Percentiles rank a stretch among this genome's conserved stretches.
Evolutionary conservation across 805 yeast species (phyloP).

Genomic region (Saccharomycopsis fibuligera): DNA sequence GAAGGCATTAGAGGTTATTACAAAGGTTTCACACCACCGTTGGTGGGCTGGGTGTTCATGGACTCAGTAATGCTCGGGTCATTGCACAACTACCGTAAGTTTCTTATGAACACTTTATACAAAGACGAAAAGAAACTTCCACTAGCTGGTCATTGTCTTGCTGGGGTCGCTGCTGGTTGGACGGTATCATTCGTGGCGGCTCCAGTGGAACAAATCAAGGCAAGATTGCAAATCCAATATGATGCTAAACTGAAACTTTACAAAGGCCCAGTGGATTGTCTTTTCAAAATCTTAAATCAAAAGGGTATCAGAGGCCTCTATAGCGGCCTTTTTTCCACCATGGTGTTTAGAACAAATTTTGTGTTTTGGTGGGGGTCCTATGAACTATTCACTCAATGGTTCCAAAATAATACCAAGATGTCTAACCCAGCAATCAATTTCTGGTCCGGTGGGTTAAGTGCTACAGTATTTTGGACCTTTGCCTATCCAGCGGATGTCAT

Average conservation of each 20-base stretch:
- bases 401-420: constrained; percentile 57
- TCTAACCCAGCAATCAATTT: constrained; percentile 70
- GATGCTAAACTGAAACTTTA: constrained; percentile 64
- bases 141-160: constrained; percentile 63
- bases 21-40: constrained; percentile 89
- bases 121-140: constrained; percentile 59
- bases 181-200: constrained; percentile 95
- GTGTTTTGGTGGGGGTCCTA: constrained; percentile 94
- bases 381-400: constrained; percentile 66
- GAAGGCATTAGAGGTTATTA: constrained; percentile 81
- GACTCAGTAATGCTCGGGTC: constrained; percentile 89
- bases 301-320: constrained; percentile 70
- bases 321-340: constrained; percentile 77
- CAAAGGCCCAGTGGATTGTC: constrained; percentile 77
- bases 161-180: constrained; percentile 78
- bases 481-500: constrained; percentile 89
- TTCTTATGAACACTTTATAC: constrained; percentile 59
- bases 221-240: constrained; percentile 83
- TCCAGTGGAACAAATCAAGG: constrained; percentile 86
- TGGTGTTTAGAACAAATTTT: constrained; percentile 82
- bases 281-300: constrained; percentile 46
- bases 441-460: constrained; percentile 89
- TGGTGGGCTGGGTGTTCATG: constrained; percentile 91
- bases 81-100: constrained; percentile 65
- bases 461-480: constrained; percentile 80